A percentile compares a stretch with the other conserved stretches of the same genome.
These are phyloP conservation scores for Camellia lanceoleosa DNA, from an alignment of 148 eudicot species.

Conservation along the genomic window DNA sequence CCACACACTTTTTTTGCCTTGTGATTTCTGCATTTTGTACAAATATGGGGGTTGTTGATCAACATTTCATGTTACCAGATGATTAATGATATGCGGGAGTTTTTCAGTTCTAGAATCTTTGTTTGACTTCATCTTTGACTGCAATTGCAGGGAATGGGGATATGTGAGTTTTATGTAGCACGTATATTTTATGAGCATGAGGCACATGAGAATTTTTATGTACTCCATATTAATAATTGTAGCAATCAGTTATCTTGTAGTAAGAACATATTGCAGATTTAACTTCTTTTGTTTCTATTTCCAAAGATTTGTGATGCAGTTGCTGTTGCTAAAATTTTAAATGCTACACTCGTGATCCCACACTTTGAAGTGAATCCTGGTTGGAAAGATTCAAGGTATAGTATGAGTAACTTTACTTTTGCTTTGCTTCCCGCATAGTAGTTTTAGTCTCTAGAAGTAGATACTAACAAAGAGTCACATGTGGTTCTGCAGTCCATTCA, in stretches of 20 bases:
- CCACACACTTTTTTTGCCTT: too few relatives aligned
- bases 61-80: too few relatives aligned
- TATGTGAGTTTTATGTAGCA: slow-evolving; percentile 23
- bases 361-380: slow-evolving; percentile 84
- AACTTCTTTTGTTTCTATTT: background rate
- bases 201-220: background rate
- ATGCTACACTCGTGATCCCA: slow-evolving; percentile 84
- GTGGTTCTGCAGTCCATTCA: slow-evolving; percentile 55
- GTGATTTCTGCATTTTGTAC: too few relatives aligned
- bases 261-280: background rate
- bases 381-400: slow-evolving; percentile 88
- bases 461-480: background rate
- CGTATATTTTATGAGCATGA: background rate
- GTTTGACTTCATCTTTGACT: too few relatives aligned
- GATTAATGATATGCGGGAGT: too few relatives aligned
- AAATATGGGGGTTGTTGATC: too few relatives aligned
- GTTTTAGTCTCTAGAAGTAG: background rate
- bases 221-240: background rate
- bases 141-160: slow-evolving; percentile 70
- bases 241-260: background rate
- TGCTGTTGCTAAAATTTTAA: slow-evolving; percentile 80
- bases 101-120: too few relatives aligned
- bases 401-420: background rate
- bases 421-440: background rate
- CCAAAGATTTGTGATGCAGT: slow-evolving; percentile 89